phyloP scores from a whole-genome alignment of 2,329 filamentous ascomycete genomes.

The Colletotrichum lindemuthianum region DNA sequence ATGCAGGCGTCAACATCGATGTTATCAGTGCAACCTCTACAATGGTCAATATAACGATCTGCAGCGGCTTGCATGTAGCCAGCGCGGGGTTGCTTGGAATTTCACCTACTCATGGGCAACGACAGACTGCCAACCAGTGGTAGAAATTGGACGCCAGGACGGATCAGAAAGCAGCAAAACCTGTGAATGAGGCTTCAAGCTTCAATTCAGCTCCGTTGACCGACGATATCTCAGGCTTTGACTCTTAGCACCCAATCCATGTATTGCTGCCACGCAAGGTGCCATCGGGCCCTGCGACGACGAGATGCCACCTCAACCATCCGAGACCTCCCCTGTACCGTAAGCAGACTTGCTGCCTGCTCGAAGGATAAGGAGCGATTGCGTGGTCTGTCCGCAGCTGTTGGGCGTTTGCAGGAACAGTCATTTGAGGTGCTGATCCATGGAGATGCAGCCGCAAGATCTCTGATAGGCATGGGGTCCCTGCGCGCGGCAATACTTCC shows the following conservation, averaged over 20 bases:
- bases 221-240: neutral
- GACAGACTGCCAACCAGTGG: neutral
- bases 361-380: neutral
- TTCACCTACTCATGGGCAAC: neutral
- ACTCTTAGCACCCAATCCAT: neutral
- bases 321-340: neutral
- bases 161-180: conserved; percentile 21
- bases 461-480: conserved; percentile 3
- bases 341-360: neutral
- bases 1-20: neutral
- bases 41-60: conserved; percentile 25
- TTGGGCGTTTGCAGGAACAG: neutral
- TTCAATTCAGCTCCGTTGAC: neutral
- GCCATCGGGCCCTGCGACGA: neutral
- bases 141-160: neutral
- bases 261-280: neutral
- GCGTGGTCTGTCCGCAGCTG: neutral
- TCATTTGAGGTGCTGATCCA: conserved; percentile 1
- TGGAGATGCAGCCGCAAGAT: conserved; percentile 10
- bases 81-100: neutral
- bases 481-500: neutral
- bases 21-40: neutral
- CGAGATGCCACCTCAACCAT: conserved; percentile 24
- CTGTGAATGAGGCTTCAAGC: neutral
- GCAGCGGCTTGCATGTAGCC: conserved; percentile 27